Conservation (phyloP, 2,329 filamentous ascomycete genomes). For the Thielaviopsis musarum region DNA sequence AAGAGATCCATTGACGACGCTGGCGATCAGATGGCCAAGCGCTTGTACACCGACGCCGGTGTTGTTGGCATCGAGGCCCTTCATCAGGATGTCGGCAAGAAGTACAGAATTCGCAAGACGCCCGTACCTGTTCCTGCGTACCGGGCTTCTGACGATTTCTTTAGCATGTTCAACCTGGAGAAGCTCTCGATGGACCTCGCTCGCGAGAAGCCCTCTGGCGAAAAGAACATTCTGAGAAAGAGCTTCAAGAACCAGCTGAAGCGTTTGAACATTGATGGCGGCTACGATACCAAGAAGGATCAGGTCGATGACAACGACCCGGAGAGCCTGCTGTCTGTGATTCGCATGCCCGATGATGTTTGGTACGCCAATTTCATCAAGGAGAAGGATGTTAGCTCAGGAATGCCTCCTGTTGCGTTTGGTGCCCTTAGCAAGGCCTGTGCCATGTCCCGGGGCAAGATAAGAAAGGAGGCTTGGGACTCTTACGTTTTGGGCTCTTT, state of each 20-base stretch:
- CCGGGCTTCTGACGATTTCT: conserved; percentile 35
- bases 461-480: conserved; percentile 13
- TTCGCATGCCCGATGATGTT: conserved; percentile 35
- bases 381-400: conserved; percentile 37
- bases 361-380: conserved; percentile 39
- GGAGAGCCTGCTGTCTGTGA: conserved; percentile 35
- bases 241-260: conserved; percentile 55
- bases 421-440: conserved; percentile 32
- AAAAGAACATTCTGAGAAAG: conserved; percentile 50
- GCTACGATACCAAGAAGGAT: conserved; percentile 44
- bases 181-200: conserved; percentile 44
- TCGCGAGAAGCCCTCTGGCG: conserved; percentile 45
- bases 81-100: conserved; percentile 48
- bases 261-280: conserved; percentile 41
- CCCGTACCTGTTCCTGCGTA: conserved; percentile 6
- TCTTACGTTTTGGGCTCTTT: conserved; percentile 12
- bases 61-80: conserved; percentile 47
- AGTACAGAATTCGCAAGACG: conserved; percentile 45
- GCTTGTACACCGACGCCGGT: conserved; percentile 37
- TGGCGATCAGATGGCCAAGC: conserved; percentile 41
- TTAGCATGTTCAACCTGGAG: conserved; percentile 38
- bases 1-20: conserved; percentile 41
- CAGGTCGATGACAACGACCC: conserved; percentile 33
- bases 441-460: conserved; percentile 36
- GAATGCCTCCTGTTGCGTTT: conserved; percentile 29